Conservation (phyloP, 495 filamentous ascomycete species). For the Bombardia bombarda region DNA sequence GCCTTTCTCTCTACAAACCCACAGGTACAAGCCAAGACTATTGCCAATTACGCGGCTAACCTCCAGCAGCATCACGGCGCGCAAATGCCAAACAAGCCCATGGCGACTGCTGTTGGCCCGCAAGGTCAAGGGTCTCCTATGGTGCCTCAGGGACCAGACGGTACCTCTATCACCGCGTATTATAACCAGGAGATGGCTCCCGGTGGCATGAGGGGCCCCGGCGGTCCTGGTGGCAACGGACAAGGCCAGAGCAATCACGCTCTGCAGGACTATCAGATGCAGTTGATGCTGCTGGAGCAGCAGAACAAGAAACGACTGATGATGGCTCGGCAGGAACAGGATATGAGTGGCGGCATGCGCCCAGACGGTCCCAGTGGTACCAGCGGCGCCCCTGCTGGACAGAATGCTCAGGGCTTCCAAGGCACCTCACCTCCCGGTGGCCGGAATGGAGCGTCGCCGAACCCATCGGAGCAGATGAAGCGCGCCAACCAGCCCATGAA, state of each 20-base stretch:
- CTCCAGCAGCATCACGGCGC: conserved; percentile 72
- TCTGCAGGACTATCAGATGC: conserved; percentile 98
- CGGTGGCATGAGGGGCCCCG: conserved; percentile 50
- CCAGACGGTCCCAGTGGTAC: conserved; percentile 47
- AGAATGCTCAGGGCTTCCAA: conserved; percentile 47
- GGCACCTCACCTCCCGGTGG: conserved; percentile 77
- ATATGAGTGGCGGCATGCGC: conserved; percentile 53
- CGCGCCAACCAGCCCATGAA: conserved; percentile 83
- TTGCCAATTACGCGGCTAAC: conserved; percentile 79
- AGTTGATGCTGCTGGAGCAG: conserved; percentile 96
- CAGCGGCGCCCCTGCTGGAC: conserved; percentile 42
- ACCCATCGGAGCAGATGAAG: conserved; percentile 83
- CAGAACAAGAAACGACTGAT: conserved; percentile 96
- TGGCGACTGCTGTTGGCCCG: conserved; percentile 43
- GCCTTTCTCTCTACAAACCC: conserved; percentile 56
- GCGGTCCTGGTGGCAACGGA: too few species aligned
- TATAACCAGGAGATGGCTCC: conserved; percentile 50
- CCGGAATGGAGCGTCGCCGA: conserved; percentile 78
- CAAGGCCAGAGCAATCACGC: conserved; percentile 75
- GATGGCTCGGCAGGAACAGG: conserved; percentile 96
- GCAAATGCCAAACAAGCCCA: conserved; percentile 64
- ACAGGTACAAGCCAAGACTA: conserved; percentile 63
- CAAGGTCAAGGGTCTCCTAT: conserved; percentile 69
- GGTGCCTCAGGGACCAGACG: conserved; percentile 65
- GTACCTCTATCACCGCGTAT: conserved; percentile 54